These are phyloP conservation scores for Oemleria cerasiformis DNA, from an alignment of 306 rosid species.

Conservation along the genomic window DNA sequence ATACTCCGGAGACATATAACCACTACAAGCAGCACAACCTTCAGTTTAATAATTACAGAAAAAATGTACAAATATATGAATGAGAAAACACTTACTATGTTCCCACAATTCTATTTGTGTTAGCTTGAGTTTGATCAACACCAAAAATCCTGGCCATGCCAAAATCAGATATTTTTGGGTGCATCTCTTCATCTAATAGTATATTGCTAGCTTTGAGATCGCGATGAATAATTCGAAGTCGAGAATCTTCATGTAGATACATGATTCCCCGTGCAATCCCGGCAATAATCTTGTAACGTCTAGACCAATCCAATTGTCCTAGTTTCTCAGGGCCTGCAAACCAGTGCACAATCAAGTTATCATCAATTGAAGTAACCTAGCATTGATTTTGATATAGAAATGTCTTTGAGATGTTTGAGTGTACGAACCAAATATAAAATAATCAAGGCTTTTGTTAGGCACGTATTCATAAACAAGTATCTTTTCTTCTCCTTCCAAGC, in stretches of 20 bases:
- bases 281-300: conserved; percentile 1
- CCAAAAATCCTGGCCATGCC: conserved; percentile 24
- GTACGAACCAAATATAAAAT: conserved; percentile 39
- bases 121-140: conserved; percentile 16
- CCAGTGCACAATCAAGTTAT: background rate
- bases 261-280: conserved; percentile 11
- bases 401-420: background rate
- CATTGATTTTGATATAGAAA: background rate
- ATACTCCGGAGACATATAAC: conserved; percentile 19
- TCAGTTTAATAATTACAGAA: background rate
- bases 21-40: background rate
- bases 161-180: conserved; percentile 22
- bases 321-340: conserved; percentile 13
- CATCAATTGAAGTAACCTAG: background rate
- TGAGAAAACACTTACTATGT: conserved; percentile 19
- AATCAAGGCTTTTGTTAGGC: conserved; percentile 50
- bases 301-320: conserved; percentile 9
- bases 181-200: background rate
- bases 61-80: background rate
- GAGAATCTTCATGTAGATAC: conserved; percentile 14
- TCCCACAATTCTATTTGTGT: conserved; percentile 14
- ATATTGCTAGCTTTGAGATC: conserved; percentile 12
- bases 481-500: conserved; percentile 49
- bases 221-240: conserved; percentile 10
- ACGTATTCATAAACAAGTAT: conserved; percentile 54